phyloP scores from a whole-genome alignment of 352 stramenopile genomes.

The Phytophthora uliginosa region DNA sequence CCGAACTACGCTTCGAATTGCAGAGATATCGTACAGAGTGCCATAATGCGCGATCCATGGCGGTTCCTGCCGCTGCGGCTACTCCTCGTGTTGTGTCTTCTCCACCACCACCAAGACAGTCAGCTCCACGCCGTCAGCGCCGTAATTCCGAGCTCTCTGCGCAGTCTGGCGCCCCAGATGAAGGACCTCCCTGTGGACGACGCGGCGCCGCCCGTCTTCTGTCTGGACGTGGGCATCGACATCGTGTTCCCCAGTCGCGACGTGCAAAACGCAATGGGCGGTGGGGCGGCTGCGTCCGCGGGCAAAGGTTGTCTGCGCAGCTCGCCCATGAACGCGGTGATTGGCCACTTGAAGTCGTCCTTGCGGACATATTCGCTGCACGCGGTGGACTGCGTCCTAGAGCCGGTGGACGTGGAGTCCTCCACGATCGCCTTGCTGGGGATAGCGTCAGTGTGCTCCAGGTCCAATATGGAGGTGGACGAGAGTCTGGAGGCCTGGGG shows the following conservation, averaged over 20 bases:
- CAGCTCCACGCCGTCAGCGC: not conserved
- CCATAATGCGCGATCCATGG: conserved; percentile 18
- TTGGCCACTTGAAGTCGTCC: conserved; percentile 41
- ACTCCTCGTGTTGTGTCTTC: conserved; percentile 4
- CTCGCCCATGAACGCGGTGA: conserved; percentile 46
- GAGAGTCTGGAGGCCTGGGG: conserved; percentile 41
- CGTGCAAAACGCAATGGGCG: conserved; percentile 33
- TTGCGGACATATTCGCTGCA: conserved; percentile 50
- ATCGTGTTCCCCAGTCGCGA: conserved; percentile 49
- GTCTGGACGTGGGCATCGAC: conserved; percentile 53
- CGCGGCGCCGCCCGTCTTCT: conserved; percentile 44
- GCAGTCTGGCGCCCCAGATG: conserved; percentile 4
- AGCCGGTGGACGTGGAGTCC: conserved; percentile 40
- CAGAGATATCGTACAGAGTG: not conserved
- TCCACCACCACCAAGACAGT: not conserved
- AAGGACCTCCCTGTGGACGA: conserved; percentile 12
- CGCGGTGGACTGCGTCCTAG: conserved; percentile 52
- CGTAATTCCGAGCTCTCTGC: conserved; percentile 10
- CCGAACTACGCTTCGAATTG: not conserved
- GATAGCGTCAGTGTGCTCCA: conserved; percentile 51
- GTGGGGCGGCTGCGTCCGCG: conserved; percentile 1
- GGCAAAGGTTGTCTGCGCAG: conserved; percentile 47
- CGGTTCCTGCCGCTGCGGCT: not conserved
- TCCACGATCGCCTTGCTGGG: conserved; percentile 44
- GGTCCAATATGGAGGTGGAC: conserved; percentile 50